Evolutionary conservation across 2,329 filamentous ascomycete species (phyloP), one percentile per base, ranked within the genome.

Genomic region (Malbranchea cinnamomea): DNA sequence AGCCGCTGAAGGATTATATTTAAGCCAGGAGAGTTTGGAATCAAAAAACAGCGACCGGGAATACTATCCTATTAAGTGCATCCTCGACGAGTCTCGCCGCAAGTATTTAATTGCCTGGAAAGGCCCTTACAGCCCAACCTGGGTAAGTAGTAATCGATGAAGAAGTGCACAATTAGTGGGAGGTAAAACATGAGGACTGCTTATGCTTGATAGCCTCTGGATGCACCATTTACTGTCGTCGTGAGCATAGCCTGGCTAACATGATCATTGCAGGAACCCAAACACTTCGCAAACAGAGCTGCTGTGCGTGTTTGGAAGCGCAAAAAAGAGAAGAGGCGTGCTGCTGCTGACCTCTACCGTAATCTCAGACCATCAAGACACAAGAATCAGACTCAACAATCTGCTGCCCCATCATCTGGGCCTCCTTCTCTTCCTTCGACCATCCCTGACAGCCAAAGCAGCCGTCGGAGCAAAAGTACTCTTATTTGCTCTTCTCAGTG

Each of bases 71-170:
- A 52, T 53, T 23, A 52, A 52, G 30, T 43, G 43, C 35, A 54
- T 55, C 27, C 42, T 55, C 33, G 47, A 48, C 37, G 52, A 57
- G 40, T 45, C 43, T 18, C 33, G 42, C 25, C 39, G 41, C 11
- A 41, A 50, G 28, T 57, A 55, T 39, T 41, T 56, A 16, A 52
- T 57, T 36, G 52, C 54, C 19, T 56, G 52, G 53, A 47, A 50
- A 32, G 52, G 48, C 6, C 38, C 42, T 16, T 57, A 46, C 38
- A 40, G 46, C 18, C 52, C 53, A 30, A 50, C 43, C 36, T 57
- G 52, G 52, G 53, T 57, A 41, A 45, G 52, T 49, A 30, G 5
- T 9, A 26, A 14, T 17, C 10, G 16, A 12, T 24, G 23, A 14
- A 29, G 21, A 11, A 24, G n/a, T n/a, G n/a, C n/a, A n/a, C n/a